Base-by-base conservation (phyloP, 768 basidiomycete species). In the Mycena alexandri region DNA sequence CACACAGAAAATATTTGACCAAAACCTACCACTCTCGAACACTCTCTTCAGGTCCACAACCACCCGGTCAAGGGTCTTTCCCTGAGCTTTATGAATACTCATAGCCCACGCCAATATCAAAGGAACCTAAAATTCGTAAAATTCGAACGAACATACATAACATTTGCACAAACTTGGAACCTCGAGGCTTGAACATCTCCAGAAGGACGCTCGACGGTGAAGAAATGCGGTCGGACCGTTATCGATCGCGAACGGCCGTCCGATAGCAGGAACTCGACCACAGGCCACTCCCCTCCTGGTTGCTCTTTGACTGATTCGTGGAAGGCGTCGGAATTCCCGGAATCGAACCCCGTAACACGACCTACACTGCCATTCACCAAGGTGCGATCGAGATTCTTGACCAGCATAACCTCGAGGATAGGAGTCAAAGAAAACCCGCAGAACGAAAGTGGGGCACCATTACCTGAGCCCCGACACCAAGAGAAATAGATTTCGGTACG, bases 51-150 rank as follows among this genome's bases (percentile, higher is more conserved):
- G 84, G 74, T 99, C 96, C 43, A 98, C 96, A 75, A 92, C 96
- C 71, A 98, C 96, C 54, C 95, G 89, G 24, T 95, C 92, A 11
- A 99, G 83, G 0, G 97, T 99, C 77, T 98, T 97, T 11, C 97
- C 97, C 77, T 99, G 97, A 10, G 92, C 93, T 76, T 99, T 99
- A 79, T 99, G 97, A 68, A 99, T 99, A 50, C 92, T 93, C 94
- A 98, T 96, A 0, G 96, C 96, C 96, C 96, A 98, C 0, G 96
- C 86, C 41, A 96, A 84, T 65, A 97, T 96, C 22, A 98, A 77
- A 0, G 94, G 94, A 2, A 96, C 75, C 94, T 96, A 71, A 7
- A 56, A 25, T 10, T 43, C 25, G 41, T 56, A 21, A 24, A 24
- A 3, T 11, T 9, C 4, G 13, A 24, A 13, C n/a, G 25, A 24